Evolutionary conservation across 2,329 filamentous ascomycete genomes (phyloP).

Genomic region (Parastagonospora nodorum): DNA sequence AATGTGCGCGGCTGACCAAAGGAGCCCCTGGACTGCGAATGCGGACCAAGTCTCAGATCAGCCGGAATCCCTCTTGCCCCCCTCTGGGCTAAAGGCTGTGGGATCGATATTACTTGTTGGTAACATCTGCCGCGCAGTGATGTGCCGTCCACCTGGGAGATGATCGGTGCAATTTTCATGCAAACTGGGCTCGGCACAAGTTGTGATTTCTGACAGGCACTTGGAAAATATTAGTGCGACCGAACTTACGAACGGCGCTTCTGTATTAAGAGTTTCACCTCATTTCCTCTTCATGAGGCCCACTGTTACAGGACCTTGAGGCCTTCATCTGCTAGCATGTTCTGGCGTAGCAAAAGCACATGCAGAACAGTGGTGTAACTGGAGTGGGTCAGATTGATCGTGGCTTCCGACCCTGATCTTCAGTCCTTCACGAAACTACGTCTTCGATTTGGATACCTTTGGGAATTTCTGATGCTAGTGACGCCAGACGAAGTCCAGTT

Average conservation of each 20-base stretch:
- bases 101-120: constrained; percentile 14
- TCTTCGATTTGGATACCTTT: no score
- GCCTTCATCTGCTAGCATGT: constrained; percentile 12
- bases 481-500: constrained; percentile 12
- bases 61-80: constrained; percentile 32
- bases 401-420: constrained; percentile 25
- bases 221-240: constrained; percentile 1
- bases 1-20: constrained; percentile 36
- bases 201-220: neutral
- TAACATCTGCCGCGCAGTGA: constrained; percentile 20
- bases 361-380: constrained; percentile 8
- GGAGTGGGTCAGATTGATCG: constrained; percentile 9
- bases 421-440: constrained; percentile 4
- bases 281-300: constrained; percentile 8
- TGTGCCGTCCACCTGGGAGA: constrained; percentile 24
- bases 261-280: constrained; percentile 22
- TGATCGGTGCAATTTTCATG: constrained; percentile 25
- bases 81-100: constrained; percentile 13
- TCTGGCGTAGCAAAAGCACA: constrained; percentile 17
- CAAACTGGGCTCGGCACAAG: neutral
- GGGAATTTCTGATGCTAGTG: neutral
- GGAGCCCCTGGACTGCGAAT: constrained; percentile 21
- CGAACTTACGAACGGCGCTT: neutral
- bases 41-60: constrained; percentile 44
- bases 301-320: constrained; percentile 22